Base-by-base conservation (phyloP, 768 basidiomycete species). In the Hypholoma fasciculare region DNA sequence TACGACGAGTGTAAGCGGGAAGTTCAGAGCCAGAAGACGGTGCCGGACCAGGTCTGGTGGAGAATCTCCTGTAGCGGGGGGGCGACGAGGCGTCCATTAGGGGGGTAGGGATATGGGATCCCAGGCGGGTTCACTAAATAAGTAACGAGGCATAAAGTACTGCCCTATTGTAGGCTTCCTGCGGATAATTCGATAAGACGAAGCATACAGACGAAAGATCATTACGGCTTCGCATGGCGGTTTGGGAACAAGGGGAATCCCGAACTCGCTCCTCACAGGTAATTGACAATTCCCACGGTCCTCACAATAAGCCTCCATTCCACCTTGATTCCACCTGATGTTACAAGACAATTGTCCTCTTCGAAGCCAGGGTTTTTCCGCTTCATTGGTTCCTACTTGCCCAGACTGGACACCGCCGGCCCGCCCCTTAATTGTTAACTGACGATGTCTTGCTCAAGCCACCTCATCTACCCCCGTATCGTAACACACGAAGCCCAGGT, bases 11-110 rank as follows among this genome's bases (percentile, higher is more conserved):
- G 72, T 82, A 82, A 30, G 79, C 65, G 59, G 81, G 80, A 52
- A 81, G 77, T 62, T 79, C 78, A 61, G 70, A 66, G 60, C 64
- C 74, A 73, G 78, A 75, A 66, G 65, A 67, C 72, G 80, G 78
- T 73, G 66, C 80, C 77, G 69, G 80, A 76, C 79, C 80, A 72
- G 71, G 77, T 72, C 78, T 76, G 68, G 74, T 66, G 61, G 79
- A 79, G 69, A 72, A 77, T 72, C 80, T 76, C 72, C 77, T 74
- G 74, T 82, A 81, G 63, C 69, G 73, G 63, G 82, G 80, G 54
- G 79, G 80, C 68, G 80, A 76, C 70, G 70, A 71, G 55, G 73
- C 73, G 76, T 80, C 78, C 79, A 80, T 79, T 59, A 65, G 61
- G 66, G 54, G 59, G 63, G 60, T 63, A 59, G 62, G 50, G 61